Evolutionary conservation across 2,329 filamentous ascomycete genomes (phyloP), one percentile per base, ranked within the genome.

Genomic region (Teratosphaeria viscida): DNA sequence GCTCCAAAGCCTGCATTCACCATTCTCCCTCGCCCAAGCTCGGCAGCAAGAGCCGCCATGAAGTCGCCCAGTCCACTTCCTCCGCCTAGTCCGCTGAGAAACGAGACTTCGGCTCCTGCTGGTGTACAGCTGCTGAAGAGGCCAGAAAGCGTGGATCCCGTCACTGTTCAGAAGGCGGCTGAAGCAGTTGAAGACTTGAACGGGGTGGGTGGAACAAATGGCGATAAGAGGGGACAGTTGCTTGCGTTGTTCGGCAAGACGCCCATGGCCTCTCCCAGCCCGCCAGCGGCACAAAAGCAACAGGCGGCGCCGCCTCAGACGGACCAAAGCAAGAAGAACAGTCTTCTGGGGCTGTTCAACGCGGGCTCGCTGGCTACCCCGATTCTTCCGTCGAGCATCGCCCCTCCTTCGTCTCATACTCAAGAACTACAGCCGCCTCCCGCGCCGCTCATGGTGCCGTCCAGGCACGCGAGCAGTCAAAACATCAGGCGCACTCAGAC

Each of bases 71-170:
- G 59, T 43, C 63, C 62, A 26, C 59, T 63, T 23, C 57, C 59
- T 5, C 61, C 64, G n/a, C 60, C 61, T 29, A 66, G 63, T 62
- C 65, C 66, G 16, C 57, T 67, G 3, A 55, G 64, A 14, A 60
- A 65, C n/a, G 67, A 70, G 53, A 49, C 64, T 35, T 54, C 65
- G 1, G 64, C 64, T 54, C 57, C 66, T 19, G 49, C 59, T 35
- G 29, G 27, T 52, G 65, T 68, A 29, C 70, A 71, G 56, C 60
- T 73, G 26, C 66, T 73, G 7, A 68, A 66, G 56, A 60, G 70
- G 11, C 63, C 65, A 29, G 64, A 61, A 11, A 63, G 56, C n/a
- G 64, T 54, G 43, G 62, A 67, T 23, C 60, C 57, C 12, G 32
- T 53, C 14, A 58, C 61, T 10, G 56, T 57, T 32, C 57, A 60